Percentiles rank a stretch among this genome's conserved stretches.
phyloP scores from a whole-genome alignment of 139 green algal species.

The Volvox africanus region DNA sequence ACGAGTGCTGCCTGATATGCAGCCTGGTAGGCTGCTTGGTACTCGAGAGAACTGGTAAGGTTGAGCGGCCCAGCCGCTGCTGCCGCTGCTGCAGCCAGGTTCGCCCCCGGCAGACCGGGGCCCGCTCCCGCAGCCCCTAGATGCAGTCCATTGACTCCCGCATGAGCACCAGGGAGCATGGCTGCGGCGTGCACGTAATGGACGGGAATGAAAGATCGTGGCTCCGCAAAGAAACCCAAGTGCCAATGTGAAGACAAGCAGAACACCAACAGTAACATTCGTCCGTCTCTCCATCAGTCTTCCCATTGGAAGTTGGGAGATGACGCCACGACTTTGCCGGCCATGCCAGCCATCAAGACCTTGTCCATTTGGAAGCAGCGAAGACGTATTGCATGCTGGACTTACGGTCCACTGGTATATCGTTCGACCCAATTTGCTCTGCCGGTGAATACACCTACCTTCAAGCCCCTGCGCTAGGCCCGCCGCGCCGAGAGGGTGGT shows the following conservation, averaged over 20 bases:
- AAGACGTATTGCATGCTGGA: too few relatives aligned
- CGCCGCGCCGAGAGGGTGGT: neutral
- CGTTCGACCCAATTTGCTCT: too few relatives aligned
- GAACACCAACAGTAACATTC: too few relatives aligned
- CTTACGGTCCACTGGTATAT: too few relatives aligned
- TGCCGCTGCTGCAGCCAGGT: slow-evolving; percentile 5
- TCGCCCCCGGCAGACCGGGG: slow-evolving; percentile 4
- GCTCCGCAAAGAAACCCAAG: too few relatives aligned
- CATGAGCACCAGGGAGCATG: slow-evolving; percentile 17
- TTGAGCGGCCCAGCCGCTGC: slow-evolving; percentile 24
- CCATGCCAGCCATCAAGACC: too few relatives aligned
- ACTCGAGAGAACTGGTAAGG: slow-evolving; percentile 72
- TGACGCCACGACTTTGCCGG: too few relatives aligned
- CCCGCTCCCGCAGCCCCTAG: neutral
- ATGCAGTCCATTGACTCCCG: slow-evolving; percentile 34
- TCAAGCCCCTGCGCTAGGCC: slow-evolving; percentile 4
- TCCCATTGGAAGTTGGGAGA: too few relatives aligned
- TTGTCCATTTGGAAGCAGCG: too few relatives aligned
- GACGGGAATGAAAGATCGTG: too few relatives aligned
- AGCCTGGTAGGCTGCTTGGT: slow-evolving; percentile 90
- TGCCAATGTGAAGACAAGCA: too few relatives aligned
- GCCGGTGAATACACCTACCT: neutral
- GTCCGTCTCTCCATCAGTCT: too few relatives aligned
- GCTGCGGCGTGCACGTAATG: neutral
- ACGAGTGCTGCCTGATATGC: slow-evolving; percentile 90